These are phyloP conservation scores for Rossbeevera mucosa DNA, from an alignment of 768 basidiomycete species.

Conservation along the genomic window DNA sequence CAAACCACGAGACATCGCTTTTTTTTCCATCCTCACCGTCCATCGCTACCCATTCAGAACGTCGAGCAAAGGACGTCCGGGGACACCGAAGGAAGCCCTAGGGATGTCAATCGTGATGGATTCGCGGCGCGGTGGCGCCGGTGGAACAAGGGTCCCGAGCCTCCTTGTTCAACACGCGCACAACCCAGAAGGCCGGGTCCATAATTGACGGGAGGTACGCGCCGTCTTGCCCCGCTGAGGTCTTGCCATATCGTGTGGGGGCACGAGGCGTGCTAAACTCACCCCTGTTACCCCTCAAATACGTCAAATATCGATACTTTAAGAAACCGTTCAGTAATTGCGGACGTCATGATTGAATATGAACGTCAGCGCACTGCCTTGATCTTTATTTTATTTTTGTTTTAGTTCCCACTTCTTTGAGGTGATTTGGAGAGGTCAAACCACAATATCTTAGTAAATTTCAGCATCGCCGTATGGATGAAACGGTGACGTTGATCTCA, in stretches of 20 bases:
- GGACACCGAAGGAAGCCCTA: background rate
- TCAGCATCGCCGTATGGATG: background rate
- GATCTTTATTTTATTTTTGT: no score
- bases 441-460: background rate
- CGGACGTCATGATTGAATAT: background rate
- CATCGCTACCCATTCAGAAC: no score
- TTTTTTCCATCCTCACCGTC: background rate
- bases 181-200: background rate
- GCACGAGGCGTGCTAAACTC: background rate
- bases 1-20: background rate
- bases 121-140: background rate
- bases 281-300: background rate
- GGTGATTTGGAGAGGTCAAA: background rate
- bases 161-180: constrained; percentile 2
- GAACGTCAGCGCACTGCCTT: no score
- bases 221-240: background rate
- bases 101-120: background rate
- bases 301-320: background rate
- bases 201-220: background rate
- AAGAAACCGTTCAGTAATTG: background rate
- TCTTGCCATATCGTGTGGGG: background rate
- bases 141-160: constrained; percentile 1
- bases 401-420: background rate
- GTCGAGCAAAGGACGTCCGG: background rate
- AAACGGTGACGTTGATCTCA: background rate